Conservation (phyloP, 2,329 filamentous ascomycete genomes). For the Proliferodiscus dingleyae region DNA sequence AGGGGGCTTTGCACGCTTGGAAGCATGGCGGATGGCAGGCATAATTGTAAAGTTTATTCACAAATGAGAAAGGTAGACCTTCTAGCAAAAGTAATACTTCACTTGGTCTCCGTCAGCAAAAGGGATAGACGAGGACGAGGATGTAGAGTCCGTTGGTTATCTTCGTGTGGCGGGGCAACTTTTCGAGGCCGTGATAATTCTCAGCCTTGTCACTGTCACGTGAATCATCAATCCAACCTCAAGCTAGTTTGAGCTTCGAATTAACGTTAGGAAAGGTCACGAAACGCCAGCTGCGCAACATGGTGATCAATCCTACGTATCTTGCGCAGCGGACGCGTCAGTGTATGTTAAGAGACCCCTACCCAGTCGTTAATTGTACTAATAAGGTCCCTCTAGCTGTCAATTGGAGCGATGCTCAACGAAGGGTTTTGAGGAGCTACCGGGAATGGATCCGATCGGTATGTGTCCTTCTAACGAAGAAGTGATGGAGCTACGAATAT, state of each 20-base stretch:
- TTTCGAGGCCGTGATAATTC: constrained; percentile 9
- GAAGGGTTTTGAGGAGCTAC: constrained; percentile 83
- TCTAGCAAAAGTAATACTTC: no score
- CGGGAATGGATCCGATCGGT: constrained; percentile 95
- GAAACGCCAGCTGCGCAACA: constrained; percentile 37
- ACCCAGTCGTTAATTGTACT: constrained; percentile 39
- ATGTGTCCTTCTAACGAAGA: constrained; percentile 38
- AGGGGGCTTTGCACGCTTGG: constrained; percentile 76
- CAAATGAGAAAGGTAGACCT: background rate
- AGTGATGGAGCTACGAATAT: background rate
- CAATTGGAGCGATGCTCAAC: constrained; percentile 85
- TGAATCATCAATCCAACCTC: background rate
- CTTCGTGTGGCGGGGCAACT: background rate
- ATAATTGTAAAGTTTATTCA: constrained; percentile 40
- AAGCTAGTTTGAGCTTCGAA: constrained; percentile 10
- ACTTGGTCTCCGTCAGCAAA: no score
- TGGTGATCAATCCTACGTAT: constrained; percentile 90
- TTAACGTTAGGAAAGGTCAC: constrained; percentile 3
- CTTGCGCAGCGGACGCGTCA: constrained; percentile 77
- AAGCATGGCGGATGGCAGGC: constrained; percentile 72
- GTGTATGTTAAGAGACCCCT: constrained; percentile 50
- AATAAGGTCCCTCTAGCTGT: constrained; percentile 52
- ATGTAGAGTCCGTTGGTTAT: no score
- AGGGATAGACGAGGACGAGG: background rate
- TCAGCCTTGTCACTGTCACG: constrained; percentile 19